Percentiles rank a stretch among this genome's conserved stretches.
These are phyloP conservation scores for Besnoitia besnoiti DNA, from an alignment of 169 alveolate genomes.

Conservation along the genomic window DNA sequence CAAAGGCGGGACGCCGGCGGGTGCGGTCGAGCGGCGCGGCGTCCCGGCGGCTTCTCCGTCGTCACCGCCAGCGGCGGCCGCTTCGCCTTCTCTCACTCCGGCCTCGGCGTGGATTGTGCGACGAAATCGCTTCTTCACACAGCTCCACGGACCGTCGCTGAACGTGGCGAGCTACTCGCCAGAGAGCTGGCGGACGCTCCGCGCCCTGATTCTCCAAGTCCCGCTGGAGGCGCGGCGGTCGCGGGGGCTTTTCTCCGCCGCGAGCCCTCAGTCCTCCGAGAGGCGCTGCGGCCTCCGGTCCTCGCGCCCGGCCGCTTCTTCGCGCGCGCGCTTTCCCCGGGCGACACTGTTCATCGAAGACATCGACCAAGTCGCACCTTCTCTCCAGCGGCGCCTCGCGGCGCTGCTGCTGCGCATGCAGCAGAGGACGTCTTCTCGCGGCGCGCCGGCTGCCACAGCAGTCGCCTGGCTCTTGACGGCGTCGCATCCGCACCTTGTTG, in stretches of 20 bases:
- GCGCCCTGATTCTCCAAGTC: neutral
- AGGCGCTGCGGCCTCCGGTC: neutral
- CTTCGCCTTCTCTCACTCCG: conserved; percentile 1
- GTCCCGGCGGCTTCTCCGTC: neutral
- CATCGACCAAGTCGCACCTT: neutral
- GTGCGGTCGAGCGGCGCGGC: neutral
- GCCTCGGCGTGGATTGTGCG: conserved; percentile 3
- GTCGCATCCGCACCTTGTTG: neutral
- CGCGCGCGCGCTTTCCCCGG: neutral
- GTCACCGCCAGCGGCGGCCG: neutral
- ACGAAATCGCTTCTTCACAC: neutral
- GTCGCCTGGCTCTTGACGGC: conserved; percentile 23
- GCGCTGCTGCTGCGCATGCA: conserved; percentile 16
- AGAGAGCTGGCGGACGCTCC: neutral
- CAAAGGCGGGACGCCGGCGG: neutral
- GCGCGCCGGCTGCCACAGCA: neutral
- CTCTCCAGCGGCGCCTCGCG: conserved; percentile 32
- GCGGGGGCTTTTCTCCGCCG: neutral
- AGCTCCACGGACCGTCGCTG: neutral
- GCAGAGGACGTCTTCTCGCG: neutral
- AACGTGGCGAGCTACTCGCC: conserved; percentile 1
- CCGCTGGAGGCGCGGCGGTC: neutral
- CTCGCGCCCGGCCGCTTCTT: neutral
- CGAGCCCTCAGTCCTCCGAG: neutral
- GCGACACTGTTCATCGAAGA: conserved; percentile 6